Conservation (phyloP, 1,284 basidiomycete genomes). For the Heliocybe sulcata region DNA sequence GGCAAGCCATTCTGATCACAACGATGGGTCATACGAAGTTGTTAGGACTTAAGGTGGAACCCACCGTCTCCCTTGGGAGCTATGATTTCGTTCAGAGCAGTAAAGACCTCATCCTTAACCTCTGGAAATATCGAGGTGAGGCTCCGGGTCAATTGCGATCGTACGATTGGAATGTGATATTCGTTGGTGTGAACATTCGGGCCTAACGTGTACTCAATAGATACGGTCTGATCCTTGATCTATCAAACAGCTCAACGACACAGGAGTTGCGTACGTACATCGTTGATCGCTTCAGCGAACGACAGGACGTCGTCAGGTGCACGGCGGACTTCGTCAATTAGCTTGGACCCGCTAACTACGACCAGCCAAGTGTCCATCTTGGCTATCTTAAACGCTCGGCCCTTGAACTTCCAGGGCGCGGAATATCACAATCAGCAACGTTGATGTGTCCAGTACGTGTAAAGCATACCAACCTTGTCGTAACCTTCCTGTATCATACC, state of each 20-base stretch:
- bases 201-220: slow-evolving; percentile 7
- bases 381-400: slow-evolving; percentile 32
- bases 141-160: slow-evolving; percentile 12
- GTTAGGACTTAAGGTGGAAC: not conserved
- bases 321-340: slow-evolving; percentile 33
- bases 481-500: slow-evolving; percentile 22
- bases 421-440: not conserved
- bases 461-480: slow-evolving; percentile 18
- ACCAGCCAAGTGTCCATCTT: slow-evolving; percentile 30
- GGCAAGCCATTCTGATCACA: slow-evolving; percentile 16
- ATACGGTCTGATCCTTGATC: slow-evolving; percentile 1
- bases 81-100: slow-evolving; percentile 5
- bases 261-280: slow-evolving; percentile 22
- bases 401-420: slow-evolving; percentile 22
- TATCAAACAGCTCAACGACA: not conserved
- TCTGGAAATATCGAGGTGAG: slow-evolving; percentile 11
- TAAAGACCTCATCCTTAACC: slow-evolving; percentile 12
- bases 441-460: not conserved
- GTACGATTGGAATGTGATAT: slow-evolving; percentile 11
- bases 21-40: not conserved
- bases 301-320: slow-evolving; percentile 31
- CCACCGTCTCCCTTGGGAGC: not conserved
- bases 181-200: slow-evolving; percentile 3
- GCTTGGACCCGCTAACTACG: slow-evolving; percentile 23
- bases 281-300: slow-evolving; percentile 22